Percentiles rank a stretch among this genome's conserved stretches.
These are phyloP conservation scores for Schizothecium vesticola DNA, from an alignment of 495 filamentous ascomycete genomes.

Conservation along the genomic window DNA sequence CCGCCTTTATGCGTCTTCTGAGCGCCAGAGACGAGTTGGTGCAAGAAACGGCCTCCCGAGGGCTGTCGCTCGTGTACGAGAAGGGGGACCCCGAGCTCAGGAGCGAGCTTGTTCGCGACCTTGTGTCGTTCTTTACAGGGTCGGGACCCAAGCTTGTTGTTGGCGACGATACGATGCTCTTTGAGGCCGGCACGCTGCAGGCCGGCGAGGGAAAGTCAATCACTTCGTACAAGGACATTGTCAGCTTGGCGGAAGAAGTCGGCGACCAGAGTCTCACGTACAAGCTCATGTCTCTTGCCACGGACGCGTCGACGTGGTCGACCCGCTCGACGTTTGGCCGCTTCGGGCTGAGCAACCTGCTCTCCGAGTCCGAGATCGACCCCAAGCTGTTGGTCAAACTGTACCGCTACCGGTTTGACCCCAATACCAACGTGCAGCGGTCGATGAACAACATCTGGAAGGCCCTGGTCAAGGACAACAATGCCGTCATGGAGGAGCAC, in stretches of 20 bases:
- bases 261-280: slow-evolving; percentile 93
- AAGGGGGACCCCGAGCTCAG: slow-evolving; percentile 76
- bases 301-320: slow-evolving; percentile 92
- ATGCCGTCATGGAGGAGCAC: slow-evolving; percentile 62
- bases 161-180: slow-evolving; percentile 81
- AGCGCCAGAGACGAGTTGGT: slow-evolving; percentile 86
- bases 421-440: slow-evolving; percentile 81
- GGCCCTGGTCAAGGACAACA: slow-evolving; percentile 78
- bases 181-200: slow-evolving; percentile 86
- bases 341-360: slow-evolving; percentile 84
- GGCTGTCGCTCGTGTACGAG: slow-evolving; percentile 85
- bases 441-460: slow-evolving; percentile 99
- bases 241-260: slow-evolving; percentile 86
- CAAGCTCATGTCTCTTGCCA: slow-evolving; percentile 92
- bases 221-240: slow-evolving; percentile 92
- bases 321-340: slow-evolving; percentile 90
- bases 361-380: slow-evolving; percentile 83
- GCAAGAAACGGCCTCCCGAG: slow-evolving; percentile 89
- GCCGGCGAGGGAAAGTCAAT: slow-evolving; percentile 85
- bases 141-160: slow-evolving; percentile 69
- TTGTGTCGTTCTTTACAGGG: slow-evolving; percentile 83
- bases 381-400: slow-evolving; percentile 93
- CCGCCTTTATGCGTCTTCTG: slow-evolving; percentile 80
- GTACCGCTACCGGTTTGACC: slow-evolving; percentile 91
- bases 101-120: slow-evolving; percentile 75